Evolutionary conservation across 179 eudicot species (phyloP), one percentile per base, ranked within the genome.

Genomic region (Drosera spatulata): DNA sequence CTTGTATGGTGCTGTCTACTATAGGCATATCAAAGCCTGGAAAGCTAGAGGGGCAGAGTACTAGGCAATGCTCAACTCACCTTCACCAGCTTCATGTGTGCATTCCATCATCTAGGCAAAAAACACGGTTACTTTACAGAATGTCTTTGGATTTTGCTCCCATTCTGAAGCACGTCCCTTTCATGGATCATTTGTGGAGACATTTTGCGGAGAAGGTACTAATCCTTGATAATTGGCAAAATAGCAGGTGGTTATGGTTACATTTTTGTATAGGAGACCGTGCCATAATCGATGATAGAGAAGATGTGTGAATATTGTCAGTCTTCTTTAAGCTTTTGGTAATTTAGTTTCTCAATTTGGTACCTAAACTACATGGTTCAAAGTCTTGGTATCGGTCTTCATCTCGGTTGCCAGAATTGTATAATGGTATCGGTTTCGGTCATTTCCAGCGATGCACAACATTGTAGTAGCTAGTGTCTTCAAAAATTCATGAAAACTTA

Each of bases 121-220:
- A 91, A 75, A 91, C 98, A 41, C 75, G 95, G 62, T 68, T 91
- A 63, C 82, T 91, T 53, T 91, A 91, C 69, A 84, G 98, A 84
- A 91, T 91, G 98, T 91, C 98, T 9, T 77, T 91, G 39, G 98
- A 88, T 73, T 88, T 91, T 22, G 96, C 95, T 59, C 98, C 98
- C 40, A 46, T 91, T 39, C 60, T 91, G 51, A 70, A 91, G 76
- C 81, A 88, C 53, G 72, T 91, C 55, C 98, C 98, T 37, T 86
- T 88, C 73, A 88, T 91, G 81, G 71, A 86, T 33, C 58, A 85
- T 56, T 66, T 91, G 37, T 88, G 98, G 98, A 81, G 79, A 73
- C 85, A 91, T 68, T 91, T 91, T 58, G 98, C 98, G 0, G 86
- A 86, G 39, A 70, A 91, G 96, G 98, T 88, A 72, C 13, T 41